Evolutionary conservation across 2,329 filamentous ascomycete genomes (phyloP), one percentile per base, ranked within the genome.

Genomic region (Leptodontidium sp.): DNA sequence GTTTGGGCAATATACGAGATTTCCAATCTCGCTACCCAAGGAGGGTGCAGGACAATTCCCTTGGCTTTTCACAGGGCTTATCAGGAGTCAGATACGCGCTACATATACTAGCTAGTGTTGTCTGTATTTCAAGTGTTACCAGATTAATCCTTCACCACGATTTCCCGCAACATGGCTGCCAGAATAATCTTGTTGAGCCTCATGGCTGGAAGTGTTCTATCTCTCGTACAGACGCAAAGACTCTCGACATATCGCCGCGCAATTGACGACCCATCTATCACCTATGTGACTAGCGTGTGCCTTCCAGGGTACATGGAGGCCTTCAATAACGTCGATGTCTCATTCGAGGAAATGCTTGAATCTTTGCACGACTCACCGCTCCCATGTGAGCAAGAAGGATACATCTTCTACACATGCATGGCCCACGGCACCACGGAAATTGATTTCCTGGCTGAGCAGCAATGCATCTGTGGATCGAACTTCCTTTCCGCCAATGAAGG

Each of bases 381-480:
- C 35, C 70, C 71, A 2, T 73, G 71, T 57, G 71, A 73, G 32
- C 62, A 69, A 63, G 12, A 32, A 26, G 14, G 45, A 40, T 76
- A 73, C 61, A 78, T 80, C 47, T 69, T 78, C 67, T 66, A 64
- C 2, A 65, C 73, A 7, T 81, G 79, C 70, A 69, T 61, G 2
- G 76, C 79, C 50, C 80, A 81, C 70, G 78, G 76, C 66, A 79
- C 79, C 3, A 66, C 69, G 0, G 70, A 74, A 14, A 69, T 75
- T 11, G 75, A 73, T 12, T 78, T 76, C 61, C 65, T 73, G 17
- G 77, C 77, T 1, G 75, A 78, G 66, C 75, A 78, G 38, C 70
- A 78, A 72, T 82, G 82, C 76, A 79, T 83, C 75, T 84, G 83
- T 76, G 74, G 72, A 12, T 80, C 82, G 49, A 78, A 76, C 65